Evolutionary conservation across 257 asterid genomes (phyloP), one percentile per base, ranked within the genome.

Genomic region (Anisodus tanguticus): DNA sequence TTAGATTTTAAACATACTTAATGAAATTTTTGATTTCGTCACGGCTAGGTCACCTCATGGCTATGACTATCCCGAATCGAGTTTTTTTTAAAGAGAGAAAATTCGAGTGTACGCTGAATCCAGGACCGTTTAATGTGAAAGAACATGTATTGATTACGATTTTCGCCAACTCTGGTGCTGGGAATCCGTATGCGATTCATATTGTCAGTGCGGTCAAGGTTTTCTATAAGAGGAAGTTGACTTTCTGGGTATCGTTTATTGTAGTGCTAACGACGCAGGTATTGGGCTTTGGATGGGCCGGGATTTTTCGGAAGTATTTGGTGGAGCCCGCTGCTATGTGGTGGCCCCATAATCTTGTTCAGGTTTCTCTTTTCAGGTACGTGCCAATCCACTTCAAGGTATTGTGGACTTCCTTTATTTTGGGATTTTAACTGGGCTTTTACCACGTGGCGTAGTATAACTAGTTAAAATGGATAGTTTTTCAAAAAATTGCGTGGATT

Each of bases 291-390:
- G 84, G 84, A 47, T 82, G 84, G 84, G 79, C 84, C 15, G 84
- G 84, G 53, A n/a, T 82, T 66, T 82, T 82, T 39, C 51, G 84
- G 64, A 47, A 2, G 79, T 82, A 82, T 53, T 49, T 82, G 84
- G 84, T 82, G 78, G 84, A 82, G 79, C 84, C 84, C 3, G 84
- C 84, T 17, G 79, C 84, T 4, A 82, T 82, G 84, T 82, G 84
- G 84, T 82, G 84, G 84, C 84, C 84, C 43, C 84, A 82, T 0
- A 82, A 82, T 37, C 79, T 82, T 0, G 84, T 82, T 3, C 84
- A 82, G 6, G 79, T 82, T 13, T 82, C 84, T 49, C 53, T 82
- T 16, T 82, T 82, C 66, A 82, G 84, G 84, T 82, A 45, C 8
- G 43, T 26, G 17, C 4, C 1, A 3, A 1, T 76, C 63, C 45